phyloP scores from a whole-genome alignment of 176 grass and related monocot species.

The Eragrostis nindensis region DNA sequence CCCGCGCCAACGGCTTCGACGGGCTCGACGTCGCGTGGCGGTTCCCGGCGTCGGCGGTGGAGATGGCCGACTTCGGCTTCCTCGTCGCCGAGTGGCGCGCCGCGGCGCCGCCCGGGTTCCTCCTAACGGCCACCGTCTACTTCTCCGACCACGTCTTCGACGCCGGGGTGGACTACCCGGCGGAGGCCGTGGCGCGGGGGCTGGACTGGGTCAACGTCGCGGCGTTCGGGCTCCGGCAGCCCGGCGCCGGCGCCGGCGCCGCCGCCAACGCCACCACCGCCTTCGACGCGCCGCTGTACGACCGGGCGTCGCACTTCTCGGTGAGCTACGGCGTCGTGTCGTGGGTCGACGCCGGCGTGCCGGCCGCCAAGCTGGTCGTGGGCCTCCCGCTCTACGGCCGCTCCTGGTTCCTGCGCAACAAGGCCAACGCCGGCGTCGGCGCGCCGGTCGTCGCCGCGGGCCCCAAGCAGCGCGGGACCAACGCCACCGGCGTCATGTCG shows the following conservation, averaged over 20 bases:
- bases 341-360: constrained; percentile 79
- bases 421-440: constrained; percentile 58
- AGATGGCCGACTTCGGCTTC: constrained; percentile 68
- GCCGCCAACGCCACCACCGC: constrained; percentile 50
- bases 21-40: constrained; percentile 78
- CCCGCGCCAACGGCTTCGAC: constrained; percentile 56
- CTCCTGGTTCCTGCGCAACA: constrained; percentile 82
- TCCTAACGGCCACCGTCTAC: constrained; percentile 73
- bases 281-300: constrained; percentile 77
- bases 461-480: constrained; percentile 68
- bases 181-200: constrained; percentile 46
- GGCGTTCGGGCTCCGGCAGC: constrained; percentile 66
- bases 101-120: constrained; percentile 46
- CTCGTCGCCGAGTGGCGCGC: constrained; percentile 59
- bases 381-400: constrained; percentile 74
- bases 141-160: constrained; percentile 85
- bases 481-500: constrained; percentile 69
- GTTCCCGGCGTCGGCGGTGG: constrained; percentile 39
- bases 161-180: constrained; percentile 61
- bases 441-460: constrained; percentile 64
- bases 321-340: constrained; percentile 83
- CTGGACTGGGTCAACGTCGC: constrained; percentile 75
- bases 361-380: constrained; percentile 74
- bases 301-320: constrained; percentile 77
- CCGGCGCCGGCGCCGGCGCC: background rate